A percentile compares a stretch with the other conserved stretches of the same genome.
Evolutionary conservation across 2,329 filamentous ascomycete genomes (phyloP).

Genomic region (Colletotrichum sp.): DNA sequence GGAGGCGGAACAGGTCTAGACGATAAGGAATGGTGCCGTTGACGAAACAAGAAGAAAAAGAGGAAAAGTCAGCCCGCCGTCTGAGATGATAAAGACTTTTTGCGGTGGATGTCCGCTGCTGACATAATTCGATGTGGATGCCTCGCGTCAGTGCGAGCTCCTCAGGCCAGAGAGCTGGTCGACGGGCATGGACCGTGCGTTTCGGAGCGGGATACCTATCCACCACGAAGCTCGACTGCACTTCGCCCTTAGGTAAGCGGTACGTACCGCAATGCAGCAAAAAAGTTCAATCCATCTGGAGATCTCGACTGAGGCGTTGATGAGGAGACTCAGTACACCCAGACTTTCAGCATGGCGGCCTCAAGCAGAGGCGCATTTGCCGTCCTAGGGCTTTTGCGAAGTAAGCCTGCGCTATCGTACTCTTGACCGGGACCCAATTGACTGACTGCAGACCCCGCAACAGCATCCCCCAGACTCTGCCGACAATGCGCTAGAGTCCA

Average conservation of each 20-base stretch:
- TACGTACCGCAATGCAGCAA: conserved; percentile 26
- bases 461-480: conserved; percentile 38
- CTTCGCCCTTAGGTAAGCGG: conserved; percentile 27
- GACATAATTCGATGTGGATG: neutral
- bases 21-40: conserved; percentile 93
- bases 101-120: neutral
- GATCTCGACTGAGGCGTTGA: conserved; percentile 14
- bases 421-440: conserved; percentile 3
- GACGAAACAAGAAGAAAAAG: conserved; percentile 39
- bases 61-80: neutral
- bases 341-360: conserved; percentile 51
- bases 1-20: conserved; percentile 75
- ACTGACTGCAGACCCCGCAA: neutral
- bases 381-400: conserved; percentile 52
- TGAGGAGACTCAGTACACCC: conserved; percentile 5
- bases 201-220: neutral
- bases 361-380: conserved; percentile 62
- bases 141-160: neutral
- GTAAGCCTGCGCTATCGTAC: conserved; percentile 41
- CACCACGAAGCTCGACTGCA: neutral
- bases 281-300: conserved; percentile 30
- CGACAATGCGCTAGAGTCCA: conserved; percentile 41
- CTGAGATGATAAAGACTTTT: conserved; percentile 14
- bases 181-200: neutral
- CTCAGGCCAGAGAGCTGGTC: neutral